Evolutionary conservation across 495 filamentous ascomycete species (phyloP), one percentile per base, ranked within the genome.

Genomic region (Penicillium manginii): DNA sequence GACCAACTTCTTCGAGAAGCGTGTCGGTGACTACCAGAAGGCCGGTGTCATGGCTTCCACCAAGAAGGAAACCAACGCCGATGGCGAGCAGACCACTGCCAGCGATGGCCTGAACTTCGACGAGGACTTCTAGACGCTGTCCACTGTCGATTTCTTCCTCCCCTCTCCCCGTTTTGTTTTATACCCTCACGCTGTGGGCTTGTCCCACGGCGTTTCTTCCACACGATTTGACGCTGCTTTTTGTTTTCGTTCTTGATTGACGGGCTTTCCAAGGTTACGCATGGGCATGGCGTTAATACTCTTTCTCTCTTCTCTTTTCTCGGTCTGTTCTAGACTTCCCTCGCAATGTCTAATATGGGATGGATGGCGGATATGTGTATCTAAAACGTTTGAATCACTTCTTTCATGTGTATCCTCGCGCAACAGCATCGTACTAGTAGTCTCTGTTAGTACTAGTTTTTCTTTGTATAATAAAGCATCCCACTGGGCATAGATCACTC

Each of bases 1-100:
- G 88, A 98, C 94, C 75, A 98, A 98, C 84, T 98, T 98, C 90
- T 98, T 98, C 76, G 94, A 98, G 87, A 98, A 98, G 90, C 90
- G 94, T 59, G 94, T 98, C 40, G 96, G 90, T 76, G 94, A 98
- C 72, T 98, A 98, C 85, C 94, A 98, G 79, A 98, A 98, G 83
- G 92, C 96, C 47, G 94, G 96, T 78, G 94, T 98, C 69, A 98
- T 98, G 92, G 88, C 86, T 61, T 90, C 88, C 79, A 91, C 90
- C 70, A 91, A 92, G 77, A 94, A 97, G 86, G 79, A 80, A 3
- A 77, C 84, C 18, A 81, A 79, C 50, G 62, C 62, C 47, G 83
- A 88, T 59, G 79, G 81, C 55, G 78, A 85, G 66, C 78, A 79
- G 60, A 60, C 58, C 33, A 49, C 65, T 50, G 84, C 86, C 72